A percentile compares a stretch with the other conserved stretches of the same genome.
Conservation (phyloP, 768 basidiomycete species). For the Suillus subalutaceus region DNA sequence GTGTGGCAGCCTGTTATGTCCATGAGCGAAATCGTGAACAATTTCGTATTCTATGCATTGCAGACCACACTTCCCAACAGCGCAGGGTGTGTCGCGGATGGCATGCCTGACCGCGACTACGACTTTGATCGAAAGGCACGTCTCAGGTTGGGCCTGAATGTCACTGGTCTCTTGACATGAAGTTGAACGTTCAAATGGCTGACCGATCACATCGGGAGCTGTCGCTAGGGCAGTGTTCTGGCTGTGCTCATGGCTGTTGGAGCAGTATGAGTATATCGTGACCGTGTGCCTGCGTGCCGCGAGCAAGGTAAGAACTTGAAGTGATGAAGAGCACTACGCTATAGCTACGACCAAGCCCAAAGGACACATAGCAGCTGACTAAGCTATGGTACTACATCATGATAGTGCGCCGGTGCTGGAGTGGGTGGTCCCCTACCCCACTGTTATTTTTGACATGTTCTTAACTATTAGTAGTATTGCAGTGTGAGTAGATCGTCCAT, state of each 20-base stretch:
- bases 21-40: background rate
- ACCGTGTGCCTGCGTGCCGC: too few species aligned
- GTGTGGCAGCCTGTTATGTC: background rate
- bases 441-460: slow-evolving; percentile 7
- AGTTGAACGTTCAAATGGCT: slow-evolving; percentile 49
- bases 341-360: too few species aligned
- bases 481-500: slow-evolving; percentile 4
- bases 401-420: too few species aligned
- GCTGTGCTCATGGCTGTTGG: slow-evolving; percentile 26
- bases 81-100: slow-evolving; percentile 57
- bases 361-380: too few species aligned
- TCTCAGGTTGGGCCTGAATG: background rate
- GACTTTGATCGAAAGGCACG: slow-evolving; percentile 53
- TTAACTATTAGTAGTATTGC: slow-evolving; percentile 12
- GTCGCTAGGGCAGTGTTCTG: slow-evolving; percentile 45
- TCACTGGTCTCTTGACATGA: background rate
- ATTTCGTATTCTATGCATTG: background rate
- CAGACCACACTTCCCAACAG: slow-evolving; percentile 33
- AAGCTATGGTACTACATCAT: too few species aligned
- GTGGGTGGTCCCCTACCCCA: too few species aligned
- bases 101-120: slow-evolving; percentile 54
- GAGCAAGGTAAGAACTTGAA: too few species aligned
- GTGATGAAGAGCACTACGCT: too few species aligned
- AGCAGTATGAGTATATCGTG: too few species aligned
- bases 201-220: slow-evolving; percentile 52